Percentiles rank a stretch among this genome's conserved stretches.
Evolutionary conservation across 2,329 filamentous ascomycete genomes (phyloP).

Genomic region (Alternaria sp.): DNA sequence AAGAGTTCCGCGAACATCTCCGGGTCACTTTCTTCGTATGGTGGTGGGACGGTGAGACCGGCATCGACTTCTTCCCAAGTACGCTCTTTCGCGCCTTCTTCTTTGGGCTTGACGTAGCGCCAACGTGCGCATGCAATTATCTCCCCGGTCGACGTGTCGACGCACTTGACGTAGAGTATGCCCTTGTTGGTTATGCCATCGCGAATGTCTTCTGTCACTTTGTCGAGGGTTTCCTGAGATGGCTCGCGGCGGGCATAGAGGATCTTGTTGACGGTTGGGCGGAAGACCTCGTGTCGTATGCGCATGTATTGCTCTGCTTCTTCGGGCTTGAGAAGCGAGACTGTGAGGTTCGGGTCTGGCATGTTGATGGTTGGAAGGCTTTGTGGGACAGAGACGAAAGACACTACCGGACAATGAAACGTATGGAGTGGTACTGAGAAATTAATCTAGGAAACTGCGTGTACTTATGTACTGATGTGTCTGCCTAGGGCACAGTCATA

Average conservation of each 20-base stretch:
- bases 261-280: slow-evolving; percentile 41
- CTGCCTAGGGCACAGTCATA: neutral
- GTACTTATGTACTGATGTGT: neutral
- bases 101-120: slow-evolving; percentile 29
- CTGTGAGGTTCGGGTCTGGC: slow-evolving; percentile 30
- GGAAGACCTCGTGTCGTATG: slow-evolving; percentile 42
- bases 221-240: slow-evolving; percentile 31
- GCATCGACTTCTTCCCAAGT: slow-evolving; percentile 40
- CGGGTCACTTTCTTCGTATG: slow-evolving; percentile 39
- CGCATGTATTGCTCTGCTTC: slow-evolving; percentile 40
- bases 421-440: neutral
- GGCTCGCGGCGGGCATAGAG: slow-evolving; percentile 40
- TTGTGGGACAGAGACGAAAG: neutral
- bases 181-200: slow-evolving; percentile 33
- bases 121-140: slow-evolving; percentile 42
- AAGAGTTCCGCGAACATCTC: slow-evolving; percentile 29
- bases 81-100: slow-evolving; percentile 21
- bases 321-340: slow-evolving; percentile 35
- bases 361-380: slow-evolving; percentile 7
- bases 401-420: neutral
- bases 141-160: slow-evolving; percentile 31
- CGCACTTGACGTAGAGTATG: slow-evolving; percentile 38
- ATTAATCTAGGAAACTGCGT: no score
- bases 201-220: slow-evolving; percentile 28
- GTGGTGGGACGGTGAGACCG: slow-evolving; percentile 23